Conservation (phyloP, 2,329 filamentous ascomycete species). For the Epichloe uncinata region DNA sequence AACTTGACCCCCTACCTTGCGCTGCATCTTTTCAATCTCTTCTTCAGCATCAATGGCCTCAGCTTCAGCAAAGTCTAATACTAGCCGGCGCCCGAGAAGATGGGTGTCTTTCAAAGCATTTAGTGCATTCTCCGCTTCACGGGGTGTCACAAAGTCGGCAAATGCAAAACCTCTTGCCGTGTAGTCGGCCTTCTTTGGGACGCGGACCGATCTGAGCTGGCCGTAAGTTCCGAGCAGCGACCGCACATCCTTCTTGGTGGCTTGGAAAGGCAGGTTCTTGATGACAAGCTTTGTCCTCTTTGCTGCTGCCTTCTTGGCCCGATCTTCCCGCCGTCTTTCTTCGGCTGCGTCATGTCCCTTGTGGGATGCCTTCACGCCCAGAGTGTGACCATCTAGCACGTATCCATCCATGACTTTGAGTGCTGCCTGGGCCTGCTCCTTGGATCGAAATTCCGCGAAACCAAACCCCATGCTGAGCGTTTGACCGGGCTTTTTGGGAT, state of each 20-base stretch:
- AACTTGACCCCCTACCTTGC: conserved; percentile 85
- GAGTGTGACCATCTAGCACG: conserved; percentile 72
- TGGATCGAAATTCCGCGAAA: conserved; percentile 77
- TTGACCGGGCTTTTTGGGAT: conserved; percentile 81
- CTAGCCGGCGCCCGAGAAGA: conserved; percentile 75
- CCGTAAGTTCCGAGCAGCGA: conserved; percentile 81
- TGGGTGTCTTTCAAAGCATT: conserved; percentile 86
- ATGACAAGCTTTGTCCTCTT: conserved; percentile 87
- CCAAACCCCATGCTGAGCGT: conserved; percentile 94
- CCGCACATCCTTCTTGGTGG: conserved; percentile 82
- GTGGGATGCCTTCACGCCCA: conserved; percentile 77
- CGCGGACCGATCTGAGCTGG: conserved; percentile 78
- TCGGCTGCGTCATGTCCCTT: conserved; percentile 78
- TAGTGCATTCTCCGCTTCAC: conserved; percentile 83
- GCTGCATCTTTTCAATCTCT: conserved; percentile 93
- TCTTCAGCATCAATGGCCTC: conserved; percentile 87
- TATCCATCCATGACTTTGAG: conserved; percentile 78
- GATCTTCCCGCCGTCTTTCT: conserved; percentile 70
- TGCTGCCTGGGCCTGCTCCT: conserved; percentile 66
- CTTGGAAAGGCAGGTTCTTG: conserved; percentile 98
- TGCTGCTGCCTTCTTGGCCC: conserved; percentile 63
- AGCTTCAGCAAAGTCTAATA: conserved; percentile 81
- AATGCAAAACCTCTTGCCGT: conserved; percentile 89
- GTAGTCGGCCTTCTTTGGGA: conserved; percentile 90
- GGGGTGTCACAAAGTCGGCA: conserved; percentile 83